Evolutionary conservation across 1,284 basidiomycete species (phyloP), one percentile per base, ranked within the genome.

Genomic region (Apiotrichum gracile): DNA sequence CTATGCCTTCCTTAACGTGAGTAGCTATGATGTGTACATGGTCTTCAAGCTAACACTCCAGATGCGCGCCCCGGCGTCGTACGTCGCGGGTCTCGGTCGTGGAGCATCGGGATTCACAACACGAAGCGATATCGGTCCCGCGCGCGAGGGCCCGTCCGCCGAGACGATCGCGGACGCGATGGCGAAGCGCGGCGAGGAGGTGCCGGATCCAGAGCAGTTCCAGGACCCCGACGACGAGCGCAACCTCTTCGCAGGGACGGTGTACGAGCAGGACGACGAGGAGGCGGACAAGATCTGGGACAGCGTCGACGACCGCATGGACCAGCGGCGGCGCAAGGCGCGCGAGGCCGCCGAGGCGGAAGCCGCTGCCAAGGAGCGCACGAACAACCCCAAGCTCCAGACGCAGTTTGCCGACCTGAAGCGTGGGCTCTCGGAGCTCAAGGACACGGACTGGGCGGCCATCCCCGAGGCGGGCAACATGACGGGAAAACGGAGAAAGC

Each of bases 51-150:
- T 27, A 21, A 48, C 54, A 51, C 25, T 21, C 31, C 47, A 66
- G 63, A 69, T 70, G 85, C 84, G 87, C 16, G 91, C 91, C 10
- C 91, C 91, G 51, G 87, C 91, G 3, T 90, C 88, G 1, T 96
- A 94, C 75, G 92, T 96, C 46, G 92, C 92, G 63, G 91, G 92
- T 86, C 85, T 96, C 38, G 91, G 92, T 77, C 84, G 91, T 80
- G 92, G 91, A 75, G 93, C 94, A 47, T 96, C 92, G 48, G 96
- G 94, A 55, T 98, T 98, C 77, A 98, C 94, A 0, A 98, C 93
- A 9, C 87, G 94, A 49, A 96, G 92, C 44, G 94, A 98, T 83
- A 98, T 99, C 61, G 94, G 94, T 72, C 96, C 94, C 44, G 94
- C 94, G 5, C 82, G 96, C 72, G 92, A 96, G 71, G 91, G 90